Evolutionary conservation across 768 basidiomycete genomes (phyloP).

Genomic region (Termitomyces sp.): DNA sequence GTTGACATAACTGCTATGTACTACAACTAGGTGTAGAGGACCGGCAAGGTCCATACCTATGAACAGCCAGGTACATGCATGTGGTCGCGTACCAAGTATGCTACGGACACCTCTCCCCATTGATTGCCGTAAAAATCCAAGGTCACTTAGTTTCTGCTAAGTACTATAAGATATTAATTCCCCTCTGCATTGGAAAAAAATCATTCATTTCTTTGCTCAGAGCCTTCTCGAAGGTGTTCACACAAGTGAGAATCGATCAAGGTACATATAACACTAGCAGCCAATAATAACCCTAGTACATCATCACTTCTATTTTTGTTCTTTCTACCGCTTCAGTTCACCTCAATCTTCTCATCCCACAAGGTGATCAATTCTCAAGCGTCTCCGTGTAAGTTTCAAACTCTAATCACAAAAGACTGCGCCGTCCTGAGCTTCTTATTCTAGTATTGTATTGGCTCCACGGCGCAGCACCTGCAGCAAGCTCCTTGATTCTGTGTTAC

Average conservation of each 20-base stretch:
- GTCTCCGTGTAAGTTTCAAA: background rate
- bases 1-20: background rate
- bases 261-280: too few species aligned
- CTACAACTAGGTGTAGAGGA: background rate
- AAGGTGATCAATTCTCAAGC: constrained; percentile 1
- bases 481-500: constrained; percentile 31
- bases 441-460: constrained; percentile 52
- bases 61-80: too few species aligned
- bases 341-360: background rate
- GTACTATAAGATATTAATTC: too few species aligned
- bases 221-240: too few species aligned
- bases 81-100: too few species aligned
- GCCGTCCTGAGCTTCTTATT: constrained; percentile 67
- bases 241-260: background rate
- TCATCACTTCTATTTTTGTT: background rate
- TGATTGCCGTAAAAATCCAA: too few species aligned
- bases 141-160: too few species aligned
- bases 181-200: too few species aligned
- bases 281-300: too few species aligned
- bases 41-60: too few species aligned
- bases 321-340: background rate
- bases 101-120: too few species aligned
- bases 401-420: constrained; percentile 43
- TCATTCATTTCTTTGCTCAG: too few species aligned
- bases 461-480: constrained; percentile 30